These are phyloP conservation scores for Magnaporthiopsis rhizophila DNA, from an alignment of 2,329 filamentous ascomycete genomes.

Conservation along the genomic window DNA sequence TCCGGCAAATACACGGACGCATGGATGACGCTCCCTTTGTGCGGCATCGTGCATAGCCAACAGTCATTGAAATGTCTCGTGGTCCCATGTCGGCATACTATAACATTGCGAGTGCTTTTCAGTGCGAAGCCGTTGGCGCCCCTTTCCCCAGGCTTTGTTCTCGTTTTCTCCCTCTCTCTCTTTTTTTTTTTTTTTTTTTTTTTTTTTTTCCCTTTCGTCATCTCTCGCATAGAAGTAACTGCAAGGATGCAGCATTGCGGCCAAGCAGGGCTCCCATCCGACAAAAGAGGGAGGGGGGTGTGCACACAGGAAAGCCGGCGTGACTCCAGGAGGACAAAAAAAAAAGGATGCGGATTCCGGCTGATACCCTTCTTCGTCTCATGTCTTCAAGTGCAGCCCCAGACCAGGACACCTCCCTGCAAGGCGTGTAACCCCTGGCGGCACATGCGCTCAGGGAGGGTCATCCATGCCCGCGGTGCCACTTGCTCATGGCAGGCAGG, in stretches of 20 bases:
- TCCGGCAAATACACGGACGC: too few species aligned
- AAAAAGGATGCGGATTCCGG: slow-evolving; percentile 5
- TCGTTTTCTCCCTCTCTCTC: too few species aligned
- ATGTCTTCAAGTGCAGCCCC: slow-evolving; percentile 7
- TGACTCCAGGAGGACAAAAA: neutral
- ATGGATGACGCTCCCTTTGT: neutral
- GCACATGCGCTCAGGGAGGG: neutral
- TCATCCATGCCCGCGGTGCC: neutral
- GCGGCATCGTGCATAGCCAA: neutral
- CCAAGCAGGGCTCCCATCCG: neutral
- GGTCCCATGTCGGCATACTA: neutral
- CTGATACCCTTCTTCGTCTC: slow-evolving; percentile 10
- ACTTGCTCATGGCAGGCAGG: neutral
- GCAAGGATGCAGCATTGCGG: neutral
- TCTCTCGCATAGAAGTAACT: too few species aligned
- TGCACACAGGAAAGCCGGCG: neutral
- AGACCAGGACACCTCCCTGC: neutral
- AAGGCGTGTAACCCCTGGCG: neutral
- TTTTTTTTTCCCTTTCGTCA: too few species aligned
- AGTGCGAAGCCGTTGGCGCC: too few species aligned
- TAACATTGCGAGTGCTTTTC: neutral
- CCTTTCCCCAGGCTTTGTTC: too few species aligned
- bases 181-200: too few species aligned
- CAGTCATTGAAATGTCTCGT: neutral
- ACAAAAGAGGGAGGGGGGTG: neutral